phyloP scores from a whole-genome alignment of 2,329 filamentous ascomycete genomes.

The Macrophomina pseudophaseolina region DNA sequence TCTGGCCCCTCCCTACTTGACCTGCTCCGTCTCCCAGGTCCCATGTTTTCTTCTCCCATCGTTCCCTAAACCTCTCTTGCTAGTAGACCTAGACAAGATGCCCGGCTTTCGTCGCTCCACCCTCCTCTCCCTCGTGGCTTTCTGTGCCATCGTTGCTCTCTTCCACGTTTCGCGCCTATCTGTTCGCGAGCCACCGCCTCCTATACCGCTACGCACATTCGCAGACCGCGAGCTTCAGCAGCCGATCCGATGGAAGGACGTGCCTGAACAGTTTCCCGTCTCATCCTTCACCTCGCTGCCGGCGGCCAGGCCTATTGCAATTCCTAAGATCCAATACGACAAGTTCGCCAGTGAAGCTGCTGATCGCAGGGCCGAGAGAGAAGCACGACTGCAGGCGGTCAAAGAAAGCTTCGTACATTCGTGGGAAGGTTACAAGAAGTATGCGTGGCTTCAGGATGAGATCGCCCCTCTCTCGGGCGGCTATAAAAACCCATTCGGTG shows the following conservation, averaged over 20 bases:
- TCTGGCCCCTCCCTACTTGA: constrained; percentile 2
- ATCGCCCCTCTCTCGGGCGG: constrained; percentile 55
- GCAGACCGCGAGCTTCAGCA: constrained; percentile 32
- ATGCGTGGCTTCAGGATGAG: constrained; percentile 61
- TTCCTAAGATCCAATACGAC: constrained; percentile 46
- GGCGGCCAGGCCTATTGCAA: constrained; percentile 35
- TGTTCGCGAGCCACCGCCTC: constrained; percentile 32
- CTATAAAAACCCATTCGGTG: constrained; percentile 57
- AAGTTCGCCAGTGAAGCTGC: constrained; percentile 42
- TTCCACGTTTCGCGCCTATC: constrained; percentile 35
- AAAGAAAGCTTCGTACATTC: constrained; percentile 45
- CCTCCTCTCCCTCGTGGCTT: constrained; percentile 35
- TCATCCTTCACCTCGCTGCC: constrained; percentile 40
- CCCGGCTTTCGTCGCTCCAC: constrained; percentile 38
- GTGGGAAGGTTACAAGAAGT: constrained; percentile 57
- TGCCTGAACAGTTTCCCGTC: constrained; percentile 40
- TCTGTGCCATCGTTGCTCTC: constrained; percentile 39
- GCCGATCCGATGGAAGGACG: constrained; percentile 41
- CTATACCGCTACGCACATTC: constrained; percentile 34
- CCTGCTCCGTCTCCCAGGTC: neutral
- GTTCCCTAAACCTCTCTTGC: neutral
- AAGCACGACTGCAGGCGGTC: constrained; percentile 40
- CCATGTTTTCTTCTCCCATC: neutral
- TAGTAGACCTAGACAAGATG: constrained; percentile 33
- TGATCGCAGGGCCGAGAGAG: constrained; percentile 36